Evolutionary conservation across 768 basidiomycete species (phyloP), one percentile per base, ranked within the genome.

Genomic region (Amanita polypyramis): DNA sequence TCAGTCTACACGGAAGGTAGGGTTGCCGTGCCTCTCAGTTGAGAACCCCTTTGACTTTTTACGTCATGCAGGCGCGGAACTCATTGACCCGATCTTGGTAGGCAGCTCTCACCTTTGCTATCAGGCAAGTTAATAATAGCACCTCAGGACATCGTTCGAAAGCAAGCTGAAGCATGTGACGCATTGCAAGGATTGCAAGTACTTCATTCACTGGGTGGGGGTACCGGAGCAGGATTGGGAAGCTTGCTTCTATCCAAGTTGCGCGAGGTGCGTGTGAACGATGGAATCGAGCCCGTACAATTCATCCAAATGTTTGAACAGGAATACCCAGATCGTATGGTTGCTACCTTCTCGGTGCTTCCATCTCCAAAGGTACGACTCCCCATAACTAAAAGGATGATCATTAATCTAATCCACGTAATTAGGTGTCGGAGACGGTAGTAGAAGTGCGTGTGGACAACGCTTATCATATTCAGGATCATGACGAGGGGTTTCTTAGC

Each of bases 181-280:
- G 76, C 81, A 7, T 70, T 97, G 15, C 94, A 98, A 68, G 94
- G 94, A 0, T 91, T 94, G 59, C 91, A 94, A 56, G 63, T 93
- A 40, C 64, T 92, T 8, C 91, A 95, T 54, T 91, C 92, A 14
- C 77, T 98, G 14, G 92, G 92, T 30, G 92, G 92, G 51, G 92
- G 92, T 32, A 94, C 88, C 2, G 92, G 91, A 32, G 80, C 91
- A 19, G 92, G 92, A 14, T 64, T 94, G 35, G 91, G 91, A 33
- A 82, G 81, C 48, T 68, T 94, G 36, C 66, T 94, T 46, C 65
- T 95, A 30, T 79, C 81, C 32, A 93, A 93, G 59, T 65, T 93
- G 51, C 77, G 87, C 45, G 90, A 93, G 68, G 87, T 75, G 51
- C 54, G 72, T 57, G n/a, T 35, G 51, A 52, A 38, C 30, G 19